Evolutionary conservation across 2,329 filamentous ascomycete genomes (phyloP).

Genomic region (Colletotrichum sp.): DNA sequence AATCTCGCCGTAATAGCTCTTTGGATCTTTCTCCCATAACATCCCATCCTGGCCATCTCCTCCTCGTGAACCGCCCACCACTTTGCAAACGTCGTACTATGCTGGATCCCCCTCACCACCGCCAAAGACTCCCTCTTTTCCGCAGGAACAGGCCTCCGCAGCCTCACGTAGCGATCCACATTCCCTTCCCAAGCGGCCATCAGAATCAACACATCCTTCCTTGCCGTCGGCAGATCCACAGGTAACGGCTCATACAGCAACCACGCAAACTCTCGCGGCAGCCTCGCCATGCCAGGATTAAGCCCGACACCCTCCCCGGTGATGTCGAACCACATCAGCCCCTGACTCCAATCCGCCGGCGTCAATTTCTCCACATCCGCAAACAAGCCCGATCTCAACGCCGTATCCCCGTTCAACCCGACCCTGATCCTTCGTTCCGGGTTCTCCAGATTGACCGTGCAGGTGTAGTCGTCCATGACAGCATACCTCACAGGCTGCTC

Average conservation of each 20-base stretch:
- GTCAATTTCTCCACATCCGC: neutral
- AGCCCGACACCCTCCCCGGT: neutral
- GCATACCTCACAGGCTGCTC: conserved; percentile 27
- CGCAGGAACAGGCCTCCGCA: neutral
- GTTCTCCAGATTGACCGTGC: neutral
- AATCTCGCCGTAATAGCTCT: conserved; percentile 20
- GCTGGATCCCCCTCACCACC: conserved; percentile 36
- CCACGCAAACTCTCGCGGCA: neutral
- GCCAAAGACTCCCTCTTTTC: neutral
- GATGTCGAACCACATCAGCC: neutral
- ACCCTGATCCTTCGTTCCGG: neutral
- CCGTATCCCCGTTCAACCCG: neutral
- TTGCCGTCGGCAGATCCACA: neutral
- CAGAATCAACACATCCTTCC: neutral
- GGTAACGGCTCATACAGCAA: neutral
- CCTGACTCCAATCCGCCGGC: neutral
- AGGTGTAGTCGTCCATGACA: conserved; percentile 42
- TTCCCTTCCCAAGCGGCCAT: neutral
- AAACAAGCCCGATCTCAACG: neutral
- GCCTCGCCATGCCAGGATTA: neutral
- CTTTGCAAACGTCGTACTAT: conserved; percentile 38
- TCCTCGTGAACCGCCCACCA: conserved; percentile 30
- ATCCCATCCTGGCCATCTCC: neutral
- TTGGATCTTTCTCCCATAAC: neutral
- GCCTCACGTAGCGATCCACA: neutral